A percentile compares a stretch with the other conserved stretches of the same genome.
These are phyloP conservation scores for Taphrina pruni DNA, from an alignment of 1,139 yeast species.

Conservation along the genomic window DNA sequence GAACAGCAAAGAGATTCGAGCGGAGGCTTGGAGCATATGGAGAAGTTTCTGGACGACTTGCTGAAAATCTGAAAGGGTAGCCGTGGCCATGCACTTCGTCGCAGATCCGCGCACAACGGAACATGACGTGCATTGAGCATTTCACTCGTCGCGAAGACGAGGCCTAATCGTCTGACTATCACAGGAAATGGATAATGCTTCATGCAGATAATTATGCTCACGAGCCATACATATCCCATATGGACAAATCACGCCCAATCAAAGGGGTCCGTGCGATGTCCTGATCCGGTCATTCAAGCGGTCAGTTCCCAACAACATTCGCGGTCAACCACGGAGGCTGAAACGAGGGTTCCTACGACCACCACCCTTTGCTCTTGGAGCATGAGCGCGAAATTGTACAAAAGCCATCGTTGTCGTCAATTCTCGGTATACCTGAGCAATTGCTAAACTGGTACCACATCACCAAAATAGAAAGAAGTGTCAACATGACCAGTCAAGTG, in stretches of 20 bases:
- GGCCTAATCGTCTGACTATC: too few species aligned
- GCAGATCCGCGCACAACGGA: too few species aligned
- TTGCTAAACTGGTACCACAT: neutral
- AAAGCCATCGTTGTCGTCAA: neutral
- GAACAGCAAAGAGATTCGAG: neutral
- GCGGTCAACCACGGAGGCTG: neutral
- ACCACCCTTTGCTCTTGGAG: neutral
- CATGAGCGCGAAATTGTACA: conserved; percentile 1
- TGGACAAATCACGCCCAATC: neutral
- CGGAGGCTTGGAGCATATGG: conserved; percentile 1
- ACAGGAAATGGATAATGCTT: neutral
- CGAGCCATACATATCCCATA: neutral
- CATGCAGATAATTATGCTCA: neutral
- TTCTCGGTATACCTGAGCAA: neutral
- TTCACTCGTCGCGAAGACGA: too few species aligned
- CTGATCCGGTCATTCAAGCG: conserved; percentile 1
- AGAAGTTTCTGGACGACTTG: conserved; percentile 20
- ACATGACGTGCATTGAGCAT: too few species aligned
- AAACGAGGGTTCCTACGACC: conserved; percentile 1
- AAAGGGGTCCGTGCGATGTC: conserved; percentile 9
- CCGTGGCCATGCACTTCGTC: too few species aligned
- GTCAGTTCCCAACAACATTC: neutral
- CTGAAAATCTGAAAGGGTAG: conserved; percentile 3
- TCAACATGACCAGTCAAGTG: neutral
- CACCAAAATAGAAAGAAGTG: neutral